These are phyloP conservation scores for Leccinum pachyderme DNA, from an alignment of 1,284 basidiomycete genomes.

Conservation along the genomic window DNA sequence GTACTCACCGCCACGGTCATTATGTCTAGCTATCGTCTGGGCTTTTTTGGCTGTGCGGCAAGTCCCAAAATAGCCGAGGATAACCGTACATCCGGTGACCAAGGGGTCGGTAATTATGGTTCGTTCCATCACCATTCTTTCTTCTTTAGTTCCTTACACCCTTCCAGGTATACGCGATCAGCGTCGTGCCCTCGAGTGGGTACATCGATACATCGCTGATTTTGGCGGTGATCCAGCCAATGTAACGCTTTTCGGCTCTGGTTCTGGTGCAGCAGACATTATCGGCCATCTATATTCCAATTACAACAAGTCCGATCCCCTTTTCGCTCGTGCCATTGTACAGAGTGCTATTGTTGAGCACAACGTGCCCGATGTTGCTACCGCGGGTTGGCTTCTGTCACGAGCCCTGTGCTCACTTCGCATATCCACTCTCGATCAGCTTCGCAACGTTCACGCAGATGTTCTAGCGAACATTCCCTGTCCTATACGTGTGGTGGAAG, in stretches of 20 bases:
- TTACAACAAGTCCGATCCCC: conserved; percentile 53
- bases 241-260: conserved; percentile 69
- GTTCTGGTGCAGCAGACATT: conserved; percentile 70
- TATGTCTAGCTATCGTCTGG: conserved; percentile 62
- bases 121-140: conserved; percentile 20
- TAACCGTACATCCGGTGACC: conserved; percentile 58
- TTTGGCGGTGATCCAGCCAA: conserved; percentile 74
- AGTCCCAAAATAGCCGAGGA: conserved; percentile 62
- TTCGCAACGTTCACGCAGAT: conserved; percentile 54
- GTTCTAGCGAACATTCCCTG: conserved; percentile 51
- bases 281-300: conserved; percentile 66
- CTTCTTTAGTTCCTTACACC: conserved; percentile 3
- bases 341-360: conserved; percentile 64
- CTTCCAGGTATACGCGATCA: conserved; percentile 65
- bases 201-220: conserved; percentile 58
- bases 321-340: conserved; percentile 66
- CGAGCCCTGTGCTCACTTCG: conserved; percentile 55
- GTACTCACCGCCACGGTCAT: conserved; percentile 11
- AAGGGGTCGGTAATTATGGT: conserved; percentile 78
- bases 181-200: conserved; percentile 67
- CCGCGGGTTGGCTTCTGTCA: conserved; percentile 65
- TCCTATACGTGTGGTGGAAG: conserved; percentile 58
- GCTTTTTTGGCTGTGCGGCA: conserved; percentile 70
- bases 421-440: conserved; percentile 54
- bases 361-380: conserved; percentile 54